These are phyloP conservation scores for Cyclotella atomus DNA, from an alignment of 108 stramenopile genomes.

Conservation along the genomic window DNA sequence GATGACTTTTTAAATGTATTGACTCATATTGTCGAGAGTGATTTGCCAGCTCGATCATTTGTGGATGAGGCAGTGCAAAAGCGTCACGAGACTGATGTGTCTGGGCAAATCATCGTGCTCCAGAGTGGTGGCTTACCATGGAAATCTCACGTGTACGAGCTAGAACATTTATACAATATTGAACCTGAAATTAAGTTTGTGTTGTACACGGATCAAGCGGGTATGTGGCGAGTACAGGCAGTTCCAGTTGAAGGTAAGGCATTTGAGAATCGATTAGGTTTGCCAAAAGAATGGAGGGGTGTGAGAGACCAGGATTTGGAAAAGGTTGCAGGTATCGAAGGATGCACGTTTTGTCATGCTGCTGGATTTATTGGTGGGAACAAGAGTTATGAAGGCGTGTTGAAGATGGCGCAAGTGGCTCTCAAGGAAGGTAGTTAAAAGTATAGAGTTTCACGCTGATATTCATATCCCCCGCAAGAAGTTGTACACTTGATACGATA, in stretches of 20 bases:
- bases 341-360: conserved; percentile 94
- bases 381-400: conserved; percentile 90
- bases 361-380: conserved; percentile 99
- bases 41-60: conserved; percentile 90
- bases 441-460: too few relatives aligned
- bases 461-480: too few relatives aligned
- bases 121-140: conserved; percentile 91
- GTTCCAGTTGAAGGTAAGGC: conserved; percentile 92
- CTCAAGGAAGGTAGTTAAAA: conserved; percentile 30
- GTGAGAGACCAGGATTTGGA: conserved; percentile 90
- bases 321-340: conserved; percentile 78
- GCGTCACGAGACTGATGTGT: conserved; percentile 69
- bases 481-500: too few relatives aligned
- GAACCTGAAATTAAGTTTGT: conserved; percentile 91
- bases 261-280: conserved; percentile 87
- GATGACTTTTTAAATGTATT: conserved; percentile 86
- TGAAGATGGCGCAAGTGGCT: conserved; percentile 89
- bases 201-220: conserved; percentile 89
- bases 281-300: conserved; percentile 96
- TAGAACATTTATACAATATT: conserved; percentile 75
- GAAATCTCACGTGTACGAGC: conserved; percentile 91
- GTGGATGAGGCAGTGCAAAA: conserved; percentile 82
- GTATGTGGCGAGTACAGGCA: conserved; percentile 98
- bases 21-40: conserved; percentile 80
- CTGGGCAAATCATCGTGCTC: conserved; percentile 85